A percentile compares a stretch with the other conserved stretches of the same genome.
phyloP scores from a whole-genome alignment of 1,139 yeast genomes.

The Diutina ranongensis region DNA sequence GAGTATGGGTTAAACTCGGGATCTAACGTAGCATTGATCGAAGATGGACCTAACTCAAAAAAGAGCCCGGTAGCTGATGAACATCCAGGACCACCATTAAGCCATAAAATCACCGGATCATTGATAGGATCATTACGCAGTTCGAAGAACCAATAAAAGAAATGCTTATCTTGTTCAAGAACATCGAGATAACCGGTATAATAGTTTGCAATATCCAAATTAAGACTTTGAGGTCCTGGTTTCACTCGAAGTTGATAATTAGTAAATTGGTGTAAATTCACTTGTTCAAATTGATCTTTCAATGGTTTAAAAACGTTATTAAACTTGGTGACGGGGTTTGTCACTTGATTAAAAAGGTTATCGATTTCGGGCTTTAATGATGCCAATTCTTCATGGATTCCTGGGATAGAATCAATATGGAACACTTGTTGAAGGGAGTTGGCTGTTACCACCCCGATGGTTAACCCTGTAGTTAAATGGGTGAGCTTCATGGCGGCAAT shows the following conservation, averaged over 20 bases:
- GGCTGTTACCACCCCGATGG: too few relatives aligned
- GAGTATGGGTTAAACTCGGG: slow-evolving; percentile 51
- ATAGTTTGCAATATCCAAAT: slow-evolving; percentile 13
- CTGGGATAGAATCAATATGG: background rate
- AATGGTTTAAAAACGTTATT: background rate
- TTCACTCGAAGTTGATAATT: background rate
- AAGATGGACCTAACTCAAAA: slow-evolving; percentile 58
- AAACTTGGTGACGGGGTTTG: background rate
- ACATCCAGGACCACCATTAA: slow-evolving; percentile 73
- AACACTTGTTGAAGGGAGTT: slow-evolving; percentile 1
- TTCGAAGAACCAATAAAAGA: slow-evolving; percentile 71
- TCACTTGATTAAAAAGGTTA: background rate
- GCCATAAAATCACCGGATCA: slow-evolving; percentile 64
- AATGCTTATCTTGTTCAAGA: slow-evolving; percentile 49
- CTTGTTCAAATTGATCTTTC: background rate
- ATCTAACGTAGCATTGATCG: slow-evolving; percentile 35
- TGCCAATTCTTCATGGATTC: background rate
- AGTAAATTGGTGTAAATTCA: background rate
- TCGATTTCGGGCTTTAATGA: background rate
- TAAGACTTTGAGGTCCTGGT: background rate
- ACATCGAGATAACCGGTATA: slow-evolving; percentile 58
- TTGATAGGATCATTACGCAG: slow-evolving; percentile 44
- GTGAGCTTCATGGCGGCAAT: too few relatives aligned
- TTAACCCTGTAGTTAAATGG: too few relatives aligned
- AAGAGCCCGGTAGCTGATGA: slow-evolving; percentile 57